Evolutionary conservation across 2,329 filamentous ascomycete genomes (phyloP).

Genomic region (Exserohilum turcica): DNA sequence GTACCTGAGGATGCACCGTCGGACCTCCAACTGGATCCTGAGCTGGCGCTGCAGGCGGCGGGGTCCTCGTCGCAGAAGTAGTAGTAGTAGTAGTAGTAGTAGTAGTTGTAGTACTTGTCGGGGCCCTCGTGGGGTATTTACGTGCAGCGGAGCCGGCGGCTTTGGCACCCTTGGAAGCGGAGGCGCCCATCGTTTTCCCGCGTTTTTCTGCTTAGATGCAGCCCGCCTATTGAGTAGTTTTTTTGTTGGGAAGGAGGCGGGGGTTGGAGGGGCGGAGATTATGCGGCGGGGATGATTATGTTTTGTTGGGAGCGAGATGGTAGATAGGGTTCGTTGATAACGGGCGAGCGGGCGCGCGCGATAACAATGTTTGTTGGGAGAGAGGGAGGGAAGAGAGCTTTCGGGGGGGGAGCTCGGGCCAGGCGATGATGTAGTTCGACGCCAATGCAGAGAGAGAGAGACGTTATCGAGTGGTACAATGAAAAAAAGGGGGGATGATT

Average conservation of each 20-base stretch:
- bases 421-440: conserved; percentile 11
- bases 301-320: not conserved
- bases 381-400: not conserved
- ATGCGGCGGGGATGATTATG: too few species aligned
- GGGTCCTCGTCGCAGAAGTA: conserved; percentile 9
- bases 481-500: too few species aligned
- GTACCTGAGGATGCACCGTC: conserved; percentile 48
- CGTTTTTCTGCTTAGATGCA: too few species aligned
- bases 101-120: conserved; percentile 43
- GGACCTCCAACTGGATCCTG: conserved; percentile 45
- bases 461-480: too few species aligned
- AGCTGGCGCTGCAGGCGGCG: conserved; percentile 37
- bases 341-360: conserved; percentile 5
- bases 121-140: conserved; percentile 60
- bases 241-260: conserved; percentile 11
- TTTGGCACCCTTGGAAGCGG: conserved; percentile 61
- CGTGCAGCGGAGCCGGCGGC: conserved; percentile 58
- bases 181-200: conserved; percentile 58
- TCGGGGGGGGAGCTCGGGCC: conserved; percentile 5
- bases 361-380: not conserved
- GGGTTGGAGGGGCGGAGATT: too few species aligned
- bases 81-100: conserved; percentile 32
- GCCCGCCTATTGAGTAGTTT: not conserved
- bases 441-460: not conserved
- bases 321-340: conserved; percentile 19